Conservation (phyloP, 345 rosid genomes). For the Rubroshorea leprosula region DNA sequence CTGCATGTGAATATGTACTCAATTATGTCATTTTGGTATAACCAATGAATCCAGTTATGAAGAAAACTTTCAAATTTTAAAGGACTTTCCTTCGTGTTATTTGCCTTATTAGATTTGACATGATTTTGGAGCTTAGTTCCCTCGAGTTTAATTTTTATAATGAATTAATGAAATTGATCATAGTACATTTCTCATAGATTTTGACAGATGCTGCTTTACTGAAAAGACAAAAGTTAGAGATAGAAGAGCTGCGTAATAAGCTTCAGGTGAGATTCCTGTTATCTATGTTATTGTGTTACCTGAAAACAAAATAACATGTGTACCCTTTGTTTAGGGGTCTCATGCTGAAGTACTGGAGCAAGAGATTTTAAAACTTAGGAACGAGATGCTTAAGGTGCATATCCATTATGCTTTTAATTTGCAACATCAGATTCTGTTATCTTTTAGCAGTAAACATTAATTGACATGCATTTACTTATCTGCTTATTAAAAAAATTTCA, state of each 20-base stretch:
- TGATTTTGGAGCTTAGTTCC: not conserved
- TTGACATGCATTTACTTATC: conserved; percentile 6
- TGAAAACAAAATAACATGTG: conserved; percentile 13
- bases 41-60: not conserved
- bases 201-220: conserved; percentile 92
- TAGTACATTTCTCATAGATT: conserved; percentile 40
- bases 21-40: not conserved
- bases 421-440: conserved; percentile 9
- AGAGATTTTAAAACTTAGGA: conserved; percentile 77
- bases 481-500: conserved; percentile 27
- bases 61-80: not conserved
- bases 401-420: conserved; percentile 23
- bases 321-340: conserved; percentile 59
- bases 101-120: not conserved
- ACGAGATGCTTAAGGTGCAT: conserved; percentile 94
- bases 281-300: not conserved
- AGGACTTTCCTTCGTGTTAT: too few species aligned
- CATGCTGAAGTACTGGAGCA: conserved; percentile 85
- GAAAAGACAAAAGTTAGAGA: conserved; percentile 90
- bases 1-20: not conserved
- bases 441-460: conserved; percentile 3
- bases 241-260: conserved; percentile 77
- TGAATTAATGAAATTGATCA: conserved; percentile 19
- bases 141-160: not conserved
- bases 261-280: conserved; percentile 57